Base-by-base conservation (phyloP, 2,329 filamentous ascomycete species). In the Harringtonia lauricola region DNA sequence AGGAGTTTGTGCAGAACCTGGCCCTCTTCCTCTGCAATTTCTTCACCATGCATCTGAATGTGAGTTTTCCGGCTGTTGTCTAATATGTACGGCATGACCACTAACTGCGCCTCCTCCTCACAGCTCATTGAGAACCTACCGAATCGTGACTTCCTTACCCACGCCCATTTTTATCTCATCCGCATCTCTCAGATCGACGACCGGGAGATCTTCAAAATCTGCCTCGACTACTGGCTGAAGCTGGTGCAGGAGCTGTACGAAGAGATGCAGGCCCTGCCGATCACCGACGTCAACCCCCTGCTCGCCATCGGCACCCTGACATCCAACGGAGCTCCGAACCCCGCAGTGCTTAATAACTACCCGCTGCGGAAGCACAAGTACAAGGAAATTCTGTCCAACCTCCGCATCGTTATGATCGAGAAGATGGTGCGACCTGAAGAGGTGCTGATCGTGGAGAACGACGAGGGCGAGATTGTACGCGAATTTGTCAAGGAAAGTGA, bases 401-500 rank as follows among this genome's bases (percentile, higher is more conserved):
- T 98, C 45, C 83, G 92, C 52, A 84, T 90, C 21, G 92, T 98
- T 52, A 98, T 98, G 92, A 96, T 98, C 49, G 92, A 98, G 68
- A 95, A 95, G 72, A 98, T 98, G 92, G 92, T 98, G 28, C 79
- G 89, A 36, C 92, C 92, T 1, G 92, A 98, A 65, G 94, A 98
- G 66, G 94, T 98, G 9, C 65, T 98, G 54, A 94, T 98, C 57
- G 92, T 98, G n/a, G 92, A 98, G 65, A 98, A 98, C 62, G 92
- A 98, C 50, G 92, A 98, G 64, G 92, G 94, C 50, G 92, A 98
- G 61, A 98, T 98, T 55, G 92, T 98, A 26, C 86, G 92, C 54
- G 92, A 98, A 59, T 98, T 98, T 52, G 92, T 98, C 60, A 98
- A 98, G 70, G 92, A 98, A 67, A 95, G 89, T 55, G 92, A 98